Base-by-base conservation (phyloP, 1,139 yeast genomes). In the Groenewaldozyma sp. region DNA sequence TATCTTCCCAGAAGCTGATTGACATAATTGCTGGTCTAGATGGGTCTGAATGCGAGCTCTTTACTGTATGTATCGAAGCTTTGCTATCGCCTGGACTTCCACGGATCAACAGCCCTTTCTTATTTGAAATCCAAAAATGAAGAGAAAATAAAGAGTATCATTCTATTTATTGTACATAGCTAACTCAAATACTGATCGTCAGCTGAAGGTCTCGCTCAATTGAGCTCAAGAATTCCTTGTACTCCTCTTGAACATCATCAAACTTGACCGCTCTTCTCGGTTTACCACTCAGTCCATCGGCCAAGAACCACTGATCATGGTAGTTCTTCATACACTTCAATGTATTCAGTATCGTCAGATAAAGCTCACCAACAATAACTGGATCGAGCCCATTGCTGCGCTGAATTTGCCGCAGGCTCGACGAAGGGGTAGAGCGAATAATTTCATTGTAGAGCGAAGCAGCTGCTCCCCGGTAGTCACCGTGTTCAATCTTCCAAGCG, bases 401-500 rank as follows among this genome's bases (percentile, higher is more conserved):
- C 27, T 29, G 31, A 37, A n/a, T n/a, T 29, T 16, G 38, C 32
- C 17, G 42, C 29, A 19, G n/a, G n/a, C n/a, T n/a, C n/a, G n/a
- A n/a, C n/a, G n/a, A n/a, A 31, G 24, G 19, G 40, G n/a, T 45
- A 17, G 48, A 16, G 26, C 43, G 46, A 28, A 49, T 49, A 14
- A 48, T 42, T 35, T 53, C 51, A 34, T 43, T 36, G 38, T 53
- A 51, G 5, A 39, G 13, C 4, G 46, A 42, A 2, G 54, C 51
- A 26, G 56, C 55, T 44, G 42, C 56, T 28, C 56, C 59, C 21
- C 54, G 46, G 39, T 42, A 55, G 45, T 62, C 59, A 14, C 58
- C 59, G 18, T 53, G 57, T 37, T 49, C 57, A 14, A 59, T 43
- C 36, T 52, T 49, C 65, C 65, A 62, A 1, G 56, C 42, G 38